Conservation (phyloP, 345 rosid genomes). For the Theobroma cacao region DNA sequence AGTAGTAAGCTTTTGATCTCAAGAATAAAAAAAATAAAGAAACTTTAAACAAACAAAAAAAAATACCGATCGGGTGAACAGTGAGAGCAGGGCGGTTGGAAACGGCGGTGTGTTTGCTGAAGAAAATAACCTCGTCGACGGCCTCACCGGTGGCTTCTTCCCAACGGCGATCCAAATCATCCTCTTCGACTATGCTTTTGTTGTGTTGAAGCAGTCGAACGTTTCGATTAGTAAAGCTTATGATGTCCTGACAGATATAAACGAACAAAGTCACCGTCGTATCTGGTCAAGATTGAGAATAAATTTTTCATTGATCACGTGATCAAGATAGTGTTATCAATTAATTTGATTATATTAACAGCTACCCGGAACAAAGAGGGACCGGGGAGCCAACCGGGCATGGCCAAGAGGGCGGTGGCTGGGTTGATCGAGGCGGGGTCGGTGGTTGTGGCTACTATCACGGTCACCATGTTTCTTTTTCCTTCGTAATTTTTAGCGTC, state of each 20-base stretch:
- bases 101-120: conserved; percentile 91
- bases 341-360: background rate
- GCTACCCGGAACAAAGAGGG: conserved; percentile 47
- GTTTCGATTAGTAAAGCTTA: conserved; percentile 49
- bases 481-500: background rate
- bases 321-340: background rate
- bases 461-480: conserved; percentile 52
- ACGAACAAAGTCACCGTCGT: background rate
- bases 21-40: background rate
- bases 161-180: conserved; percentile 84
- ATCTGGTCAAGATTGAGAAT: background rate
- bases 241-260: conserved; percentile 39
- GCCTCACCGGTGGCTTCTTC: conserved; percentile 74
- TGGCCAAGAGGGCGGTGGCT: conserved; percentile 63
- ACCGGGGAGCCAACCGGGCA: conserved; percentile 64
- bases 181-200: conserved; percentile 63
- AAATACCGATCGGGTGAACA: conserved; percentile 76
- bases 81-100: conserved; percentile 92
- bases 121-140: conserved; percentile 79
- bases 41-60: background rate
- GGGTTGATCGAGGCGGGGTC: conserved; percentile 97
- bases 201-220: conserved; percentile 70
- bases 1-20: background rate
- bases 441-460: conserved; percentile 68
- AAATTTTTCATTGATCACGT: background rate